These are phyloP conservation scores for Lithocarpus polystachyus DNA, from an alignment of 306 rosid genomes.

Conservation along the genomic window DNA sequence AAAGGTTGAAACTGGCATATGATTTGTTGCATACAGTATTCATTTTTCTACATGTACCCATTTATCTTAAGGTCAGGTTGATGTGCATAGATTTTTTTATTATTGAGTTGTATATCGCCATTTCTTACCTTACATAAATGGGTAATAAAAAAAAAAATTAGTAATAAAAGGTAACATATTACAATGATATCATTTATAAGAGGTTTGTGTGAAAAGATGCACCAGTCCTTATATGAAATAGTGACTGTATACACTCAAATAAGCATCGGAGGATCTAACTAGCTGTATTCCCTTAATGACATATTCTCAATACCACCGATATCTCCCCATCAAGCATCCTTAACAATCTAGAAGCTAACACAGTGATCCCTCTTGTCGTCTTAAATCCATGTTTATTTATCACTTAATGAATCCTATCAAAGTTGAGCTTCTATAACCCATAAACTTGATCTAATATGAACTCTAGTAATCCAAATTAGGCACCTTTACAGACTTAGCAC, in stretches of 20 bases:
- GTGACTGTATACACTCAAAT: too few relatives aligned
- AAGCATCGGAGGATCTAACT: neutral
- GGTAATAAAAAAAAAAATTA: neutral
- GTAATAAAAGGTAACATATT: neutral
- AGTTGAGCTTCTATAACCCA: neutral
- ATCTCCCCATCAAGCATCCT: neutral
- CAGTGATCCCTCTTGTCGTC: neutral
- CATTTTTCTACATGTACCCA: neutral
- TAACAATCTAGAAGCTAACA: neutral
- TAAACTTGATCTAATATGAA: neutral
- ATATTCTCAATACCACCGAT: neutral
- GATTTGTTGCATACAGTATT: neutral
- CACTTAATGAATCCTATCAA: neutral
- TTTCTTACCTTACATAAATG: neutral
- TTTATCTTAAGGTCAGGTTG: neutral
- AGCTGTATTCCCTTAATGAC: neutral
- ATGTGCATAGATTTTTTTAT: neutral
- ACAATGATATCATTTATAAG: neutral
- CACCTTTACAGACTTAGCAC: neutral
- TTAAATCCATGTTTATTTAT: neutral
- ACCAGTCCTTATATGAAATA: too few relatives aligned
- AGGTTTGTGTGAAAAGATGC: neutral
- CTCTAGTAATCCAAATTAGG: neutral
- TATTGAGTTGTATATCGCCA: neutral
- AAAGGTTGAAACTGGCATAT: neutral